Evolutionary conservation across 139 green algal genomes (phyloP), one percentile per base, ranked within the genome.

Genomic region (Asterochloris erici): DNA sequence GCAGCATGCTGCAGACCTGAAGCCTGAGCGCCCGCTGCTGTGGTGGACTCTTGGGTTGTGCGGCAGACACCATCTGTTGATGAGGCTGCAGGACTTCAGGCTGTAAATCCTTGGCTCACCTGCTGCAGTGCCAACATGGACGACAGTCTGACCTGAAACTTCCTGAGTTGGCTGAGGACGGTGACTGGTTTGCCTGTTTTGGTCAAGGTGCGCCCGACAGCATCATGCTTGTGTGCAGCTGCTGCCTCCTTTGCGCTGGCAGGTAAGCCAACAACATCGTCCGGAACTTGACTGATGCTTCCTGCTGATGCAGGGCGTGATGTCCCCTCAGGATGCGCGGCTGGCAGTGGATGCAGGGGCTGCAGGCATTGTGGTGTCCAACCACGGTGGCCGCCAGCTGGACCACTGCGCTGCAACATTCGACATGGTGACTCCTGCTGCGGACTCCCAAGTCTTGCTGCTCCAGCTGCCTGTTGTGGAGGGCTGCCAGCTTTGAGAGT

Each of bases 371-470:
- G 88, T 97, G n/a, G 90, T 99, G 12, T 94, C 71, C 60, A 91
- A 92, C 79, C 88, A 97, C 77, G 93, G 92, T 64, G 95, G 95
- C 19, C 86, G 96, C 15, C 96, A 99, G 91, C 89, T 99, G 79
- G 96, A 99, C 89, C 92, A 85, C 68, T 82, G 93, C 14, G 90
- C 92, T 12, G 85, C 92, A 21, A 88, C 93, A 0, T 79, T 99
- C 19, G 89, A 96, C 75, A 80, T 80, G 76, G 60, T 80, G 11
- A n/a, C 47, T 21, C 68, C 76, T 47, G 38, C 38, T 54, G 38
- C 6, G 38, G 2, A 54, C 38, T 6, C 38, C 38, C 38, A 54
- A 54, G 38, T 54, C 6, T 54, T 54, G 38, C 38, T 54, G 38
- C 38, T 54, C 38, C 38, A 54, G 6, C 6, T 54, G 38, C 38